Evolutionary conservation across 148 eudicot genomes (phyloP).

Genomic region (Camellia japonica): DNA sequence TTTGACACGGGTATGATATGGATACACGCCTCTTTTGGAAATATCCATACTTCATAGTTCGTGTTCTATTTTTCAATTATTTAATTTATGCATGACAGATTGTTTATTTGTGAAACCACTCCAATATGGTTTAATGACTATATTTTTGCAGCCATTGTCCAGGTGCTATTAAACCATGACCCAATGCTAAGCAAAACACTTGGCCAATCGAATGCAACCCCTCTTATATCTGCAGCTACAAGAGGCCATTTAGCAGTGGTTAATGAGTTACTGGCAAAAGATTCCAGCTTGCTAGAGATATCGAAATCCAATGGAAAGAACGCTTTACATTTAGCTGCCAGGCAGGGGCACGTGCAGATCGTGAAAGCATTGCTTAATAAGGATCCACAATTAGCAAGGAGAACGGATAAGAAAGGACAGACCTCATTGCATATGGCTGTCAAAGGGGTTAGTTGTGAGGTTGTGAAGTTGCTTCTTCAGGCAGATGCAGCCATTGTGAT

Average conservation of each 20-base stretch:
- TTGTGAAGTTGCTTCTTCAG: conserved; percentile 60
- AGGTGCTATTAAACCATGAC: conserved; percentile 56
- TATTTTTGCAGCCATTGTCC: conserved; percentile 57
- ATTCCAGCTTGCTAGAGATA: conserved; percentile 49
- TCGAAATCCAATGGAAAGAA: conserved; percentile 70
- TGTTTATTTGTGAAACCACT: background rate
- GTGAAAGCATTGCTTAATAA: conserved; percentile 52
- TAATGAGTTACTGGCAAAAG: conserved; percentile 44
- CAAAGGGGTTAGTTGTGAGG: conserved; percentile 61
- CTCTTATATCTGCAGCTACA: conserved; percentile 66
- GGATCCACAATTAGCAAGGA: conserved; percentile 54
- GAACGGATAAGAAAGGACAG: conserved; percentile 76
- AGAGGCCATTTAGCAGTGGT: conserved; percentile 67
- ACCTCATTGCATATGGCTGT: conserved; percentile 85
- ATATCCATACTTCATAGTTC: no score
- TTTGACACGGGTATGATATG: no score
- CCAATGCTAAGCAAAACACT: conserved; percentile 51
- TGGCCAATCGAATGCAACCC: conserved; percentile 67
- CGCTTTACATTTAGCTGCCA: conserved; percentile 65
- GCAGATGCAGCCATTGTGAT: conserved; percentile 64
- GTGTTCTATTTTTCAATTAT: background rate
- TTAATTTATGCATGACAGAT: background rate
- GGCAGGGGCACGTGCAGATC: conserved; percentile 66
- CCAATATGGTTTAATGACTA: background rate
- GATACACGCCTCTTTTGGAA: no score